Evolutionary conservation across 2,329 filamentous ascomycete genomes (phyloP).

Genomic region (Penicillium rolfsii): DNA sequence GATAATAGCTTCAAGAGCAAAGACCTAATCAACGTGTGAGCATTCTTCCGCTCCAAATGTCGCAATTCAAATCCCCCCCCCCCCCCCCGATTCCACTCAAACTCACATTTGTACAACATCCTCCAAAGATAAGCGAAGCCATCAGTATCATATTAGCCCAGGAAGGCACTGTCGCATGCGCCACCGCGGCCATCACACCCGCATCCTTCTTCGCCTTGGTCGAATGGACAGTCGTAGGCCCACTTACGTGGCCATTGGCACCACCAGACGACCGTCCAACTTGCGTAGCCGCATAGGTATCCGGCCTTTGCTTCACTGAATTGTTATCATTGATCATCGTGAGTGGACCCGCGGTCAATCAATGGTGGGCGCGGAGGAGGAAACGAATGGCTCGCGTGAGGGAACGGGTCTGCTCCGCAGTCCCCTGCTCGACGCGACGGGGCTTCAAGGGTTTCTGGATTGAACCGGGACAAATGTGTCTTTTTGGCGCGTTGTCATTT

Average conservation of each 20-base stretch:
- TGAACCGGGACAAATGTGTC: background rate
- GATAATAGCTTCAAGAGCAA: constrained; percentile 90
- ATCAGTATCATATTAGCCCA: constrained; percentile 69
- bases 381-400: constrained; percentile 1
- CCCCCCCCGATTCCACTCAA: constrained; percentile 9
- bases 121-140: constrained; percentile 87
- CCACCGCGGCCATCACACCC: constrained; percentile 34
- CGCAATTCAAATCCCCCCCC: background rate
- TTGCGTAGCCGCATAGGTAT: constrained; percentile 5
- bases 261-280: background rate
- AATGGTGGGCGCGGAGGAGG: background rate
- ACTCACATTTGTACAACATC: constrained; percentile 88
- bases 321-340: constrained; percentile 26
- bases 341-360: background rate
- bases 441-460: background rate
- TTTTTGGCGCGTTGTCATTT: background rate
- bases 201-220: constrained; percentile 14
- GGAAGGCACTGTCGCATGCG: constrained; percentile 53
- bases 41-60: constrained; percentile 11
- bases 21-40: constrained; percentile 64
- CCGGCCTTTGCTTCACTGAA: constrained; percentile 12
- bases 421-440: background rate
- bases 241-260: background rate
- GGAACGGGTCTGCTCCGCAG: constrained; percentile 2
- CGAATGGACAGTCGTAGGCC: background rate